Percentiles rank a stretch among this genome's conserved stretches.
Conservation (phyloP, 805 yeast species). For the Metschnikowia continentalis region DNA sequence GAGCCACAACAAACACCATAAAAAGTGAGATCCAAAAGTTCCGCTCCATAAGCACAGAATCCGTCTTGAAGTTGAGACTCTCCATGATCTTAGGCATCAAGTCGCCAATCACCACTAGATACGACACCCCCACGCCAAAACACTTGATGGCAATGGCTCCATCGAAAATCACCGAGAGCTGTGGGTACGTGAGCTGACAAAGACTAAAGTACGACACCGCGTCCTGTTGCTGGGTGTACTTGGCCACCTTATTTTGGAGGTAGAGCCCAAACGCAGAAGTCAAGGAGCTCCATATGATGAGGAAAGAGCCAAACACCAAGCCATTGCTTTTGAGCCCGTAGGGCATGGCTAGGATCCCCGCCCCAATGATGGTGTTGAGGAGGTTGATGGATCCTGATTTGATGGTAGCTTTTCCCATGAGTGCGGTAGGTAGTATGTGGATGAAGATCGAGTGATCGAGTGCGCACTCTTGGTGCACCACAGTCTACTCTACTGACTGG, state of each 20-base stretch:
- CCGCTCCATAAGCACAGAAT: slow-evolving; percentile 28
- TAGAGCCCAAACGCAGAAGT: slow-evolving; percentile 68
- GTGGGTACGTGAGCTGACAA: slow-evolving; percentile 62
- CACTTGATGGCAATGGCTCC: slow-evolving; percentile 72
- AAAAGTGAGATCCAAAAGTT: slow-evolving; percentile 52
- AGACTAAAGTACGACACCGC: slow-evolving; percentile 43
- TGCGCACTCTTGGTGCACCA: not conserved
- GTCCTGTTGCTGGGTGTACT: slow-evolving; percentile 39
- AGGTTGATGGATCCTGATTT: slow-evolving; percentile 62
- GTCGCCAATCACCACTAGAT: slow-evolving; percentile 73
- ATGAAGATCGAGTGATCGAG: not conserved
- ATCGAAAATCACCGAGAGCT: slow-evolving; percentile 66
- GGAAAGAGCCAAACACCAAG: slow-evolving; percentile 48
- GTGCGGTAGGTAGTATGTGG: not conserved
- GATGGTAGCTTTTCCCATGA: slow-evolving; percentile 29
- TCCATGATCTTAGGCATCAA: slow-evolving; percentile 59
- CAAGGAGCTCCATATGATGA: slow-evolving; percentile 58
- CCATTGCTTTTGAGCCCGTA: slow-evolving; percentile 69
- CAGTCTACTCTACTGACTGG: not conserved
- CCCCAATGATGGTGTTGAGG: slow-evolving; percentile 75
- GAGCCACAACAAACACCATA: slow-evolving; percentile 53
- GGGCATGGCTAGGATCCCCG: slow-evolving; percentile 76
- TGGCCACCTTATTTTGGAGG: slow-evolving; percentile 59
- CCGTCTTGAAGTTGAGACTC: slow-evolving; percentile 25
- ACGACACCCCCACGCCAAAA: slow-evolving; percentile 72